Evolutionary conservation across 2,329 filamentous ascomycete species (phyloP).

Genomic region (Fusarium tuaranense): DNA sequence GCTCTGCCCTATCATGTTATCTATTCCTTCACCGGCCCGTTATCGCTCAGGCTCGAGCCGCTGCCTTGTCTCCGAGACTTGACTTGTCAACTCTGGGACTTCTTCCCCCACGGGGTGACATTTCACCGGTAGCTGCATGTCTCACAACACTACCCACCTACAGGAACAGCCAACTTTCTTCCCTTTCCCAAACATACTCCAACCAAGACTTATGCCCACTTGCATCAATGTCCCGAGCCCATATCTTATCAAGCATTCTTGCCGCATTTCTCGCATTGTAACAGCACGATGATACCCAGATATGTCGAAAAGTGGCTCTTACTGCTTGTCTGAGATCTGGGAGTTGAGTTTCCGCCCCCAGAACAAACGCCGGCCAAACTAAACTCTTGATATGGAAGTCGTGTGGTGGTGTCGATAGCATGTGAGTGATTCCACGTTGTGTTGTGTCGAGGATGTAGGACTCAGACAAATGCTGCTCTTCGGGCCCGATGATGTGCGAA

Average conservation of each 20-base stretch:
- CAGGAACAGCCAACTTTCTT: slow-evolving; percentile 14
- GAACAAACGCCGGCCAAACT: slow-evolving; percentile 21
- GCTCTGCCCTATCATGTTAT: background rate
- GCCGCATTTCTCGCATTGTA: slow-evolving; percentile 19
- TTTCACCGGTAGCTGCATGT: background rate
- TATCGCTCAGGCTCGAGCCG: background rate
- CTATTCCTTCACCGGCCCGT: background rate
- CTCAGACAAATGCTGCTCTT: background rate
- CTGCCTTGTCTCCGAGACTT: background rate
- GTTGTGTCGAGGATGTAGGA: background rate
- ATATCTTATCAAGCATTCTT: slow-evolving; percentile 14
- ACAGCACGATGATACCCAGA: slow-evolving; percentile 23
- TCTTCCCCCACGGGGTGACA: background rate
- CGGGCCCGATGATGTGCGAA: background rate
- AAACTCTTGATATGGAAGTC: slow-evolving; percentile 30
- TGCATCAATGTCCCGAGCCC: background rate
- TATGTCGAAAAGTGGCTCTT: slow-evolving; percentile 6
- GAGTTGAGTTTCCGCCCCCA: slow-evolving; percentile 8
- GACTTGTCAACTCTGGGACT: background rate
- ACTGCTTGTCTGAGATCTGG: background rate
- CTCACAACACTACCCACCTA: background rate
- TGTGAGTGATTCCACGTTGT: slow-evolving; percentile 4
- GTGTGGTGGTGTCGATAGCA: slow-evolving; percentile 4
- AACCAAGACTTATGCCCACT: slow-evolving; percentile 2
- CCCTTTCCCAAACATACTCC: slow-evolving; percentile 14